Base-by-base conservation (phyloP, 495 filamentous ascomycete genomes). In the Talaromyces adpressus region DNA sequence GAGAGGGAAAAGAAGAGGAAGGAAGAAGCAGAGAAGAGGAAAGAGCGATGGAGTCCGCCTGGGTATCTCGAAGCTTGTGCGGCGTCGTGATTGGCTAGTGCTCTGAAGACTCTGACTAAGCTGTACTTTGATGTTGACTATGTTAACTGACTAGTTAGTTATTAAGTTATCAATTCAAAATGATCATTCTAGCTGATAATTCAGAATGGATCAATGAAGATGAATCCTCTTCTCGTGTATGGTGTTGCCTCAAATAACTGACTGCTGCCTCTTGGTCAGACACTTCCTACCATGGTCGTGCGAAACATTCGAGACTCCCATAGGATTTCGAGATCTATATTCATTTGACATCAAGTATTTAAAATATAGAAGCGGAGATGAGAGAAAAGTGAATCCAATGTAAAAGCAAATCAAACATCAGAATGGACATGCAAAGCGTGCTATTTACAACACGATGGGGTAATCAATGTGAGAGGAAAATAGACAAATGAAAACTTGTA, bases 1-100 rank as follows among this genome's bases (percentile, higher is more conserved):
- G 61, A 53, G 53, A 63, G 61, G 36, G 56, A 63, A 53, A 60
- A 67, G 57, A 63, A 54, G 45, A 54, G 54, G 30, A 30, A 62
- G 61, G 41, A 59, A 65, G 53, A 59, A 66, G 56, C 61, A 56
- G 25, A 56, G 57, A 51, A 62, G 30, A 20, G 30, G 53, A 58
- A 58, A 36, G 29, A 34, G 56, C 56, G 56, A 58, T 58, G 27
- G 56, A 58, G 30, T 36, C 56, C 27, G 52, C 23, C 22, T 23
- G 49, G 23, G 27, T 22, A 58, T 58, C 56, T 32, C 56, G 30
- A 36, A 63, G 61, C 62, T 64, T 64, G 54, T 59, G 23, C 29
- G 36, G 45, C 45, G 45, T 18, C 11, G 2, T 49, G 56, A 61
- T 61, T 53, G 56, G 56, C 14, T 29, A 4, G 56, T 58, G 56